Evolutionary conservation across 768 basidiomycete genomes (phyloP).

Genomic region (Piloderma croceum): DNA sequence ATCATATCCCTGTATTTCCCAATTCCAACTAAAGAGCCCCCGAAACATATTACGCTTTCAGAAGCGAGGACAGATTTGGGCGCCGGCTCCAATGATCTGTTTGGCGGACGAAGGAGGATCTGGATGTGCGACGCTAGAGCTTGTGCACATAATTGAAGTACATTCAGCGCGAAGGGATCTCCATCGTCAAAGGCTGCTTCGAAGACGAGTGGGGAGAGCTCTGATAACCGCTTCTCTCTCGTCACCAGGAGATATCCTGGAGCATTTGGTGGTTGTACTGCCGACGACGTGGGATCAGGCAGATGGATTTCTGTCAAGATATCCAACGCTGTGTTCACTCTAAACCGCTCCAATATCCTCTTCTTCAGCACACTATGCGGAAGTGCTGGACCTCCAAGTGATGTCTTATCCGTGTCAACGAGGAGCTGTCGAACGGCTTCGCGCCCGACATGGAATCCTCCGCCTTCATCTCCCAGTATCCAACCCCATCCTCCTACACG

Average conservation of each 20-base stretch:
- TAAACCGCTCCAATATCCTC: conserved; percentile 50
- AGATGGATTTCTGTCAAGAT: conserved; percentile 60
- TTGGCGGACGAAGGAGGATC: conserved; percentile 42
- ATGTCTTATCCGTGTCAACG: conserved; percentile 46
- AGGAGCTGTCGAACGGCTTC: conserved; percentile 69
- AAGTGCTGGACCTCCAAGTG: conserved; percentile 23
- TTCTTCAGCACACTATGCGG: conserved; percentile 25
- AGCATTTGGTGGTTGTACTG: conserved; percentile 6
- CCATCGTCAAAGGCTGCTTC: conserved; percentile 62
- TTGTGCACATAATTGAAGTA: conserved; percentile 48
- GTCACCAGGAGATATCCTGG: conserved; percentile 27
- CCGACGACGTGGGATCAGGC: conserved; percentile 43
- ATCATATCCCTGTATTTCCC: conserved; percentile 52
- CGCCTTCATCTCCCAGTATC: conserved; percentile 81
- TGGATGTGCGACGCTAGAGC: conserved; percentile 56
- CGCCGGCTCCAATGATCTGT: conserved; percentile 15
- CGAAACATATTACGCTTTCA: conserved; percentile 65
- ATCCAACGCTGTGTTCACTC: conserved; percentile 52
- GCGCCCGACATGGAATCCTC: conserved; percentile 74
- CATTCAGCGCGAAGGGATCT: conserved; percentile 59
- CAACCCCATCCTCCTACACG: conserved; percentile 80
- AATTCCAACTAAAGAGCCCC: conserved; percentile 71
- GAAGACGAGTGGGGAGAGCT: conserved; percentile 74
- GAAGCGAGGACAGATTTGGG: conserved; percentile 42
- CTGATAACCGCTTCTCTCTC: conserved; percentile 71